Evolutionary conservation across 495 filamentous ascomycete species (phyloP), one percentile per base, ranked within the genome.

Genomic region (Rusavskia elegans): DNA sequence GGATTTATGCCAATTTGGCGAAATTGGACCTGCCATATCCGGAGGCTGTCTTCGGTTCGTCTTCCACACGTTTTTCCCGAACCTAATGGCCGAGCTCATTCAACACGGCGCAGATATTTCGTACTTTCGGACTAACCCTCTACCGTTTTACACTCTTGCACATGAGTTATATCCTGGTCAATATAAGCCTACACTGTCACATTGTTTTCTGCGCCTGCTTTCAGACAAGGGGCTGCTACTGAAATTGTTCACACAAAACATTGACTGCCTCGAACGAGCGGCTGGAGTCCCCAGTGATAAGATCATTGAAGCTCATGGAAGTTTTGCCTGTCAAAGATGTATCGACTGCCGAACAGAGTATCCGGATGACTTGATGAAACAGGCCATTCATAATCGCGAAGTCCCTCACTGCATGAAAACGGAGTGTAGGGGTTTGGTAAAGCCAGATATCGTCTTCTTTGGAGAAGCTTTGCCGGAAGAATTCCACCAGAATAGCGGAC

Each of bases 401-500:
- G 81, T 93, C 1, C 86, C 92, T 10, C 66, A 70, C 54, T 95
- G 92, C 61, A 42, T 64, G 11, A 59, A 59, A 0, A 48, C 62
- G 20, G 58, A 72, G 27, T 98, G 93, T 62, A 70, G 77, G 20
- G 90, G 89, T 0, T 64, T 94, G 6, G 87, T 97, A 46, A 97
- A 98, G 67, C 92, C 92, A 3, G 90, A 96, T 59, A 97, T 98
- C 66, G 88, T 94, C 3, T 98, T 98, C 68, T 98, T 97, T 59
- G 92, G 90, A 44, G 92, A 98, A 67, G 70, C 78, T 23, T 68
- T 98, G 27, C 93, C 92, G 0, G 63, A 64, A 10, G 59, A 63
- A 0, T 98, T 97, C 64, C 80, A 82, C 58, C 57, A 65, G 3
- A 84, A 80, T 53, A 67, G 69, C 20, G 53, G 59, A 21, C 57